Evolutionary conservation across 805 yeast species (phyloP).

Genomic region (Candida vaughaniae): DNA sequence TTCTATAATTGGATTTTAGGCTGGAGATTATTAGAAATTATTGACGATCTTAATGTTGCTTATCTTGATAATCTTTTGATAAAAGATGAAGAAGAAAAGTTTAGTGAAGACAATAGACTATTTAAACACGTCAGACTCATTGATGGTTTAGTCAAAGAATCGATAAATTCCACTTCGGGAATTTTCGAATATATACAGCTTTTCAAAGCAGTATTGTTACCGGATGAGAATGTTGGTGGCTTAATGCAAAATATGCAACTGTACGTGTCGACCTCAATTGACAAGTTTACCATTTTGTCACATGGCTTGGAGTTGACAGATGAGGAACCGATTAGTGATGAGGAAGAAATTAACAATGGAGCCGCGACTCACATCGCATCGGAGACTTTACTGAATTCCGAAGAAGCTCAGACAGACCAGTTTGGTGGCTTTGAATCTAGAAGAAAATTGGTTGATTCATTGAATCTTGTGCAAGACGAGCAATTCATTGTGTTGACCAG

Average conservation of each 20-base stretch:
- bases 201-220: slow-evolving; percentile 25
- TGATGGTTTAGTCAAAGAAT: slow-evolving; percentile 6
- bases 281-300: slow-evolving; percentile 17
- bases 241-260: slow-evolving; percentile 19
- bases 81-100: slow-evolving; percentile 9
- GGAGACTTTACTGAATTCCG: no score
- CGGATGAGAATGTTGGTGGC: slow-evolving; percentile 17
- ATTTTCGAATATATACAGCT: slow-evolving; percentile 19
- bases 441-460: slow-evolving; percentile 26
- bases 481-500: slow-evolving; percentile 30
- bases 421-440: slow-evolving; percentile 1
- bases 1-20: slow-evolving; percentile 27
- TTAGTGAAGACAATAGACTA: slow-evolving; percentile 5
- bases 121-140: slow-evolving; percentile 13
- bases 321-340: slow-evolving; percentile 17
- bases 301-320: slow-evolving; percentile 36
- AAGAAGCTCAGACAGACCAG: slow-evolving; percentile 3
- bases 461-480: slow-evolving; percentile 34
- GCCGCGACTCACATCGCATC: no score
- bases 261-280: slow-evolving; percentile 19
- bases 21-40: slow-evolving; percentile 38
- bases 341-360: no score
- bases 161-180: slow-evolving; percentile 1
- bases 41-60: slow-evolving; percentile 29
- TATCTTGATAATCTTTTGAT: slow-evolving; percentile 21